These are phyloP conservation scores for Stylonectria norvegica DNA, from an alignment of 2,329 filamentous ascomycete species.

Conservation along the genomic window DNA sequence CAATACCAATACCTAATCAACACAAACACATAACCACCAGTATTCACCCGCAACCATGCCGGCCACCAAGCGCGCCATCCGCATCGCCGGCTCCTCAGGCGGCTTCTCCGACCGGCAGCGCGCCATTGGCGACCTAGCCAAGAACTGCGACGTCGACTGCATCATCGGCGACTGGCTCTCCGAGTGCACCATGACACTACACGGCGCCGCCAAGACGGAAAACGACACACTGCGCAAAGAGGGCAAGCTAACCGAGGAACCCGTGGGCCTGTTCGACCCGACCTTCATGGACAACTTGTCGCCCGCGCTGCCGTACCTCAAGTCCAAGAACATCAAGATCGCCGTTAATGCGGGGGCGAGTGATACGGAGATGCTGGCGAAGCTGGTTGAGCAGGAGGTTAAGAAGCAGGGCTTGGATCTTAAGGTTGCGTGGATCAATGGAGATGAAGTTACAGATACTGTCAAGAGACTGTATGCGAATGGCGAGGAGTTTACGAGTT, in stretches of 20 bases:
- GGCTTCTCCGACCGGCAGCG: slow-evolving; percentile 42
- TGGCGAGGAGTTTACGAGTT: slow-evolving; percentile 22
- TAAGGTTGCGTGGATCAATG: slow-evolving; percentile 36
- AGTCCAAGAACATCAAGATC: slow-evolving; percentile 32
- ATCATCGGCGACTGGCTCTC: slow-evolving; percentile 32
- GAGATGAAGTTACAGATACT: slow-evolving; percentile 33
- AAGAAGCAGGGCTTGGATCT: slow-evolving; percentile 26
- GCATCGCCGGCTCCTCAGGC: slow-evolving; percentile 41
- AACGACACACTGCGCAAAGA: slow-evolving; percentile 21
- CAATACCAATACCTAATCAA: neutral
- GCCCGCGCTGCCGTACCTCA: slow-evolving; percentile 32
- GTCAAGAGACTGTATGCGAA: slow-evolving; percentile 17
- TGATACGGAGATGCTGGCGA: slow-evolving; percentile 30
- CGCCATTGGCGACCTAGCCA: slow-evolving; percentile 39
- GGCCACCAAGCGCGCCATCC: slow-evolving; percentile 34
- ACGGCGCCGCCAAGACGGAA: slow-evolving; percentile 26
- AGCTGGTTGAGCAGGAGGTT: slow-evolving; percentile 27
- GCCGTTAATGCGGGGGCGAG: slow-evolving; percentile 38
- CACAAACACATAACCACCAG: neutral
- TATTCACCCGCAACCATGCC: slow-evolving; percentile 16
- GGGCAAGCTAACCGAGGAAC: slow-evolving; percentile 29
- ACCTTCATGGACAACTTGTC: slow-evolving; percentile 30
- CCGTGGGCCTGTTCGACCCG: slow-evolving; percentile 27
- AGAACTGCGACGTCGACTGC: slow-evolving; percentile 33
- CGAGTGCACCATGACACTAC: slow-evolving; percentile 33